Base-by-base conservation (phyloP, 2,329 filamentous ascomycete species). In the Bipolaris sorokiniana region DNA sequence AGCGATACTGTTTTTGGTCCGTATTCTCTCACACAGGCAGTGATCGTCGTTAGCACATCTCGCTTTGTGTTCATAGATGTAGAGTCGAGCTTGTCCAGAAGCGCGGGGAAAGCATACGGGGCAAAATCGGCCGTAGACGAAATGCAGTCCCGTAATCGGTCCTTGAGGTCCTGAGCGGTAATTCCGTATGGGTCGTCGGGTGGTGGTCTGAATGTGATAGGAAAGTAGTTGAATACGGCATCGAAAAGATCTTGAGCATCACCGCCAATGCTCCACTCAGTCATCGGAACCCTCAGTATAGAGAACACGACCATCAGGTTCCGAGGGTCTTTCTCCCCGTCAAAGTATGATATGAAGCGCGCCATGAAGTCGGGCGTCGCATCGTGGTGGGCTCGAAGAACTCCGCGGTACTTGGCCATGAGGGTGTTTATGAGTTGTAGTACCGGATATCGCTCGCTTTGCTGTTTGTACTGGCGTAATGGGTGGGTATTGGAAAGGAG, bases 271-370 rank as follows among this genome's bases (percentile, higher is more conserved):
- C 86, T 83, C 86, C 88, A 90, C 71, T 90, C 87, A 6, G 87
- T 80, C 82, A 89, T 88, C 1, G 88, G 80, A 13, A 88, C 87
- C 66, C 83, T 85, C 26, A 89, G 71, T 56, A 89, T 83, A 0
- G 87, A 89, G 66, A 90, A 90, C 1, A 89, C 84, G 47, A 90
- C 80, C 88, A 90, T 90, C 26, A 90, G 76, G 67, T 90, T 90
- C 26, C 88, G 80, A 0, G 87, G 87, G 62, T 90, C 87, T 66
- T 89, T 89, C 71, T 90, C 87, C 54, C 87, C 87, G 15, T 85
- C 84, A 67, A 90, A 87, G 59, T 89, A 83, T 54, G 87, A 81
- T 49, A 87, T 84, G 62, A 88, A 85, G 3, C 82, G 84, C 3
- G 84, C 77, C 51, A 89, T 76, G 62, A 88, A 88, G 56, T 84